phyloP scores from a whole-genome alignment of 768 basidiomycete genomes.

The Lentinula detonsa region DNA sequence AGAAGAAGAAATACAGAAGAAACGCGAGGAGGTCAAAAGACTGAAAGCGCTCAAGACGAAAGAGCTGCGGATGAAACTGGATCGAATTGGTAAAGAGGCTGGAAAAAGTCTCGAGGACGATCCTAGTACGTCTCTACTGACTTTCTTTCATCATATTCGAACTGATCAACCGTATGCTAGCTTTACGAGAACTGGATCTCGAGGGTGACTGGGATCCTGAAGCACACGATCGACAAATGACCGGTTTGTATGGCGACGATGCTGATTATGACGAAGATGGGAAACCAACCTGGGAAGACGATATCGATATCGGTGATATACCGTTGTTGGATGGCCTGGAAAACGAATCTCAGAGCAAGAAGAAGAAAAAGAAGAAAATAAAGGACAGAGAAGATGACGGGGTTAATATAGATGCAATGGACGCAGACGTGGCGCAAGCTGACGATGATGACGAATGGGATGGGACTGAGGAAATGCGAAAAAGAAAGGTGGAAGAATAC shows the following conservation, averaged over 20 bases:
- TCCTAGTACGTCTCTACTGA: slow-evolving; percentile 19
- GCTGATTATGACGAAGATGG: slow-evolving; percentile 35
- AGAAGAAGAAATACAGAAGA: slow-evolving; percentile 57
- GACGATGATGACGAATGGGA: slow-evolving; percentile 68
- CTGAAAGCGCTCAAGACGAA: slow-evolving; percentile 82
- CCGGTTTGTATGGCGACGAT: slow-evolving; percentile 57
- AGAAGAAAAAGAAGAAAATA: slow-evolving; percentile 54
- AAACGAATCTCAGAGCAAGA: slow-evolving; percentile 36
- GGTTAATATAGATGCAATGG: slow-evolving; percentile 54
- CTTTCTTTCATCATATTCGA: slow-evolving; percentile 1
- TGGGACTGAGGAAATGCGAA: slow-evolving; percentile 88
- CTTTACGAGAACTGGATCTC: slow-evolving; percentile 67
- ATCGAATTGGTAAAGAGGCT: slow-evolving; percentile 65
- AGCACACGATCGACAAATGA: slow-evolving; percentile 81
- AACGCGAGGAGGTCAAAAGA: slow-evolving; percentile 75
- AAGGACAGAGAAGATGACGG: slow-evolving; percentile 38
- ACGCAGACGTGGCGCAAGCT: slow-evolving; percentile 32
- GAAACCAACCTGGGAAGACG: slow-evolving; percentile 91
- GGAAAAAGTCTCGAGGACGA: slow-evolving; percentile 44
- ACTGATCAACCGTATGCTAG: slow-evolving; percentile 22
- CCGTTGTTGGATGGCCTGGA: slow-evolving; percentile 29
- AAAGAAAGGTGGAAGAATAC: slow-evolving; percentile 75
- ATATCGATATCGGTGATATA: slow-evolving; percentile 77
- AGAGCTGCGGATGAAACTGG: slow-evolving; percentile 71
- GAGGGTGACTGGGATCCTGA: slow-evolving; percentile 93